These are phyloP conservation scores for Solioccasus polychromus DNA, from an alignment of 768 basidiomycete species.

Conservation along the genomic window DNA sequence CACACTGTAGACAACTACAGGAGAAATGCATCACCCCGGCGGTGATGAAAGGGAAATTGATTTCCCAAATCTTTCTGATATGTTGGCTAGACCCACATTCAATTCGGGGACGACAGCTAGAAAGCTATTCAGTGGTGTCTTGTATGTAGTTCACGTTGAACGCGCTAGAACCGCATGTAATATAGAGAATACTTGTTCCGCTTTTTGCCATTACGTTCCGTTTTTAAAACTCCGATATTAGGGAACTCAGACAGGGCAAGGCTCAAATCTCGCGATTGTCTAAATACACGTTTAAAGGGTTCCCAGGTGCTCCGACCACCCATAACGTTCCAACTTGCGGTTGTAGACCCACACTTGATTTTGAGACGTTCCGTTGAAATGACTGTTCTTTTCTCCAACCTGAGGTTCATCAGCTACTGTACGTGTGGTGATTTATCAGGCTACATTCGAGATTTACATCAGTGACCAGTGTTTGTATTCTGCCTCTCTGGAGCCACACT, in stretches of 20 bases:
- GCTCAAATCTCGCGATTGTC: background rate
- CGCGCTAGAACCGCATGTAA: conserved; percentile 9
- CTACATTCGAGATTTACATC: conserved; percentile 13
- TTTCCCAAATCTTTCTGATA: conserved; percentile 1
- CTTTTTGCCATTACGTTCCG: too few species aligned
- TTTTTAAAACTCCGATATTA: conserved; percentile 16
- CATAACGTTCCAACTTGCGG: conserved; percentile 5
- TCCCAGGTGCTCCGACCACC: conserved; percentile 15
- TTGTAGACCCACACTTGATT: background rate
- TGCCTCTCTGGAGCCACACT: conserved; percentile 51
- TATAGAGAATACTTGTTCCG: too few species aligned
- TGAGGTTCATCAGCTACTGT: conserved; percentile 54
- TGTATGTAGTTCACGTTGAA: conserved; percentile 10
- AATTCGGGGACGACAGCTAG: too few species aligned
- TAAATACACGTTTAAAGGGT: conserved; percentile 2
- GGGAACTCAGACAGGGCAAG: background rate
- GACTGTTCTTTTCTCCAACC: conserved; percentile 60
- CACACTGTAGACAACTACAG: conserved; percentile 36
- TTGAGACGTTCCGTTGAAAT: conserved; percentile 29
- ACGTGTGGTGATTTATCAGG: conserved; percentile 20
- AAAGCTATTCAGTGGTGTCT: too few species aligned
- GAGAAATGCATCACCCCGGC: conserved; percentile 43
- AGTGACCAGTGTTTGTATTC: conserved; percentile 34
- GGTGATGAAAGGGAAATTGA: conserved; percentile 32
- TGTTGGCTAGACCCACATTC: conserved; percentile 14